Conservation (phyloP, 1,284 basidiomycete species). For the Coniophora puteana region DNA sequence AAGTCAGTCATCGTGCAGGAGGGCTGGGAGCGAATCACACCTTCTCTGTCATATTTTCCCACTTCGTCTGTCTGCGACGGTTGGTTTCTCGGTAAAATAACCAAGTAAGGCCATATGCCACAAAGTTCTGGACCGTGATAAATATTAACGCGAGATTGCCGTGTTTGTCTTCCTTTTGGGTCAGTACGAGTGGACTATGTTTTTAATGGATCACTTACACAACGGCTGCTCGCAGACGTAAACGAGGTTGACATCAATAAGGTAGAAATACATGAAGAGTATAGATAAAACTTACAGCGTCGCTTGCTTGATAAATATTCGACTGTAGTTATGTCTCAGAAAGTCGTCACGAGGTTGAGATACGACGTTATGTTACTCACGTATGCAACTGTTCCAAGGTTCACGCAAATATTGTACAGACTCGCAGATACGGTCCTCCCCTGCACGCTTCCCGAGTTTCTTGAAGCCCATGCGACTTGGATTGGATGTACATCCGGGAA, state of each 20-base stretch:
- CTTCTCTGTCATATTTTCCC: constrained; percentile 49
- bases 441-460: constrained; percentile 56
- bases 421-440: constrained; percentile 55
- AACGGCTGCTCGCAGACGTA: constrained; percentile 30
- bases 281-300: constrained; percentile 29
- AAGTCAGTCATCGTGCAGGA: neutral
- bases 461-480: constrained; percentile 59
- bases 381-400: constrained; percentile 47
- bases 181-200: neutral
- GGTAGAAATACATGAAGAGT: neutral
- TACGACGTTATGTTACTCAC: constrained; percentile 32
- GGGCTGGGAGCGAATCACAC: constrained; percentile 25
- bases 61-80: constrained; percentile 44
- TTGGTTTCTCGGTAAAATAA: constrained; percentile 56
- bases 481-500: constrained; percentile 44
- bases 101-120: constrained; percentile 46
- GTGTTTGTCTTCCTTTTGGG: constrained; percentile 30
- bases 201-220: constrained; percentile 31
- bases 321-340: constrained; percentile 29
- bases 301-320: constrained; percentile 44
- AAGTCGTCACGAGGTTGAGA: neutral
- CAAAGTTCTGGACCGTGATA: constrained; percentile 35
- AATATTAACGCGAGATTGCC: constrained; percentile 35
- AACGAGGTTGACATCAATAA: neutral
- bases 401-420: constrained; percentile 64